phyloP scores from a whole-genome alignment of 2,329 filamentous ascomycete species.

The Claviceps digitariae region DNA sequence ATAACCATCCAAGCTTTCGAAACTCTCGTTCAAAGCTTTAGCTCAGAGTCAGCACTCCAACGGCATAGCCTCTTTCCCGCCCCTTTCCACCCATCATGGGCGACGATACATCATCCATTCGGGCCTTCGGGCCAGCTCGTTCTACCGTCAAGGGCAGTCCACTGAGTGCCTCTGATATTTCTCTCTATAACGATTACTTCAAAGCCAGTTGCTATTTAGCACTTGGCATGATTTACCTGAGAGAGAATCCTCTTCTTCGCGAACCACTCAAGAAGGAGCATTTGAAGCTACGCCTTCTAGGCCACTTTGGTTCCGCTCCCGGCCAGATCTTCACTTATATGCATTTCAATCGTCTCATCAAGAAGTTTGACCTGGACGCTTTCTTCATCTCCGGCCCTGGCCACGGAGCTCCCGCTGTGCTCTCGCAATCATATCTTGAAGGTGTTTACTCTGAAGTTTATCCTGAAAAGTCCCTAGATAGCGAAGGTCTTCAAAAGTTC shows the following conservation, averaged over 20 bases:
- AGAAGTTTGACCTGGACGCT: slow-evolving; percentile 61
- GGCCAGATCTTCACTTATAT: slow-evolving; percentile 72
- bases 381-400: slow-evolving; percentile 66
- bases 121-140: slow-evolving; percentile 50
- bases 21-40: background rate
- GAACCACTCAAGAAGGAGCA: slow-evolving; percentile 56
- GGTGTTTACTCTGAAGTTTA: slow-evolving; percentile 68
- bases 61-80: background rate
- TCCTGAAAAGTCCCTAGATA: slow-evolving; percentile 55
- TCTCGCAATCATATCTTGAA: slow-evolving; percentile 66
- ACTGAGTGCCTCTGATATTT: slow-evolving; percentile 51
- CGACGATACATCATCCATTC: slow-evolving; percentile 39
- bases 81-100: slow-evolving; percentile 15
- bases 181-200: slow-evolving; percentile 60
- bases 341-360: slow-evolving; percentile 72
- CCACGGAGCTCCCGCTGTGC: slow-evolving; percentile 62
- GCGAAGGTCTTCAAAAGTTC: slow-evolving; percentile 57
- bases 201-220: slow-evolving; percentile 62
- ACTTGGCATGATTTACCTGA: slow-evolving; percentile 69
- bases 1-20: background rate
- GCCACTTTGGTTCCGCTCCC: slow-evolving; percentile 70
- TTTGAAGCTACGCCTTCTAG: slow-evolving; percentile 59
- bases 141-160: slow-evolving; percentile 50
- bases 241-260: slow-evolving; percentile 57
- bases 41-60: background rate